Conservation (phyloP, 2,329 filamentous ascomycete species). For the Bretziella fagacearum region DNA sequence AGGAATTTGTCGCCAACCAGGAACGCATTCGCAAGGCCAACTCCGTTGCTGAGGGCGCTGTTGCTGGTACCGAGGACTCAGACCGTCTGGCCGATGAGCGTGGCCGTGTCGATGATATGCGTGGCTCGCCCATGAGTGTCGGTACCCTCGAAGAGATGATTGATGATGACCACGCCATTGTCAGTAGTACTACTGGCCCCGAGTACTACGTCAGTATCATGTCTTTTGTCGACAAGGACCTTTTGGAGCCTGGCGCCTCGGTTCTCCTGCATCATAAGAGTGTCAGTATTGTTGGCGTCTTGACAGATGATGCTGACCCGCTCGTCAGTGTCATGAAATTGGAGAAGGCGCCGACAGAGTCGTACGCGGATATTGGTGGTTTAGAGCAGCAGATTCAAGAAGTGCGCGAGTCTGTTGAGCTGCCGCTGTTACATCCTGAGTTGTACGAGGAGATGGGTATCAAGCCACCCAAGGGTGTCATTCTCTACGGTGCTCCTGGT, state of each 20-base stretch:
- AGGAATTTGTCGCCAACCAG: slow-evolving; percentile 98
- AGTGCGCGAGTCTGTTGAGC: slow-evolving; percentile 88
- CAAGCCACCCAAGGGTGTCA: slow-evolving; percentile 98
- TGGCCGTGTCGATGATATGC: slow-evolving; percentile 91
- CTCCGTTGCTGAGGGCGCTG: slow-evolving; percentile 51
- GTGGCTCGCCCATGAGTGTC: slow-evolving; percentile 95
- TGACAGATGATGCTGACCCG: slow-evolving; percentile 92
- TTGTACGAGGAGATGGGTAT: slow-evolving; percentile 99
- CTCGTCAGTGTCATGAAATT: slow-evolving; percentile 98
- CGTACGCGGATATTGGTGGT: slow-evolving; percentile 96
- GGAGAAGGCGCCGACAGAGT: slow-evolving; percentile 95
- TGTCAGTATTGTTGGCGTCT: slow-evolving; percentile 89
- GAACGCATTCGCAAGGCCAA: slow-evolving; percentile 89
- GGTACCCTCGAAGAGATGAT: slow-evolving; percentile 97
- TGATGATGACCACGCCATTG: slow-evolving; percentile 96
- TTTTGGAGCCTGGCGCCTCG: slow-evolving; percentile 88
- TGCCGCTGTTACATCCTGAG: slow-evolving; percentile 87
- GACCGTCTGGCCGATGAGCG: slow-evolving; percentile 92
- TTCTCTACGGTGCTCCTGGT: slow-evolving; percentile 90
- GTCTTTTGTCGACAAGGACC: slow-evolving; percentile 98
- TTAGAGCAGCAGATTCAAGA: slow-evolving; percentile 92
- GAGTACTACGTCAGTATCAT: slow-evolving; percentile 99
- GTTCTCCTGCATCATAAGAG: slow-evolving; percentile 95
- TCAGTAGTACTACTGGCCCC: slow-evolving; percentile 89
- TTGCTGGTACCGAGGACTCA: slow-evolving; percentile 48